phyloP scores from a whole-genome alignment of 2,329 filamentous ascomycete genomes.

The Monascus ruber region DNA sequence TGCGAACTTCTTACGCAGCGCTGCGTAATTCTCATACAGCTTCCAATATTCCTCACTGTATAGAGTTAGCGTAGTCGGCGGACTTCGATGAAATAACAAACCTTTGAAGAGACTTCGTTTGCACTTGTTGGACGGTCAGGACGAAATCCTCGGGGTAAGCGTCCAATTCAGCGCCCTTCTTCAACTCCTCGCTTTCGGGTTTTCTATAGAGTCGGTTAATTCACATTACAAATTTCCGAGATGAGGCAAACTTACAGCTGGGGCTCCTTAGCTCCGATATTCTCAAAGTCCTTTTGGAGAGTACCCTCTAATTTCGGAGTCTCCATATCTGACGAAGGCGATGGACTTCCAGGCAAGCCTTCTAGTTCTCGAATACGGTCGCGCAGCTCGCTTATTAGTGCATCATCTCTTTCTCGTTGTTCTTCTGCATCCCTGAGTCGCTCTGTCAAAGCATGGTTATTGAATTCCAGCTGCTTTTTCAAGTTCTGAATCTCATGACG shows the following conservation, averaged over 20 bases:
- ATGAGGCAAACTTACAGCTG: slow-evolving; percentile 22
- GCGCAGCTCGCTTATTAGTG: slow-evolving; percentile 30
- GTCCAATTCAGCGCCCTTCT: slow-evolving; percentile 23
- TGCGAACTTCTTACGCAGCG: slow-evolving; percentile 25
- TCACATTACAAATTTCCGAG: slow-evolving; percentile 9
- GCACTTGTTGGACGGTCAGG: slow-evolving; percentile 20
- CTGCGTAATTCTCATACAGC: slow-evolving; percentile 28
- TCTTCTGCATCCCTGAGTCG: slow-evolving; percentile 33
- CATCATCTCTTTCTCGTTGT: slow-evolving; percentile 31
- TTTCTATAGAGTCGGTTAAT: slow-evolving; percentile 15
- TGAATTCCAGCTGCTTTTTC: slow-evolving; percentile 38
- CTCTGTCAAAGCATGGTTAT: slow-evolving; percentile 37
- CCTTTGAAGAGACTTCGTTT: slow-evolving; percentile 26
- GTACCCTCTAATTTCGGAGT: slow-evolving; percentile 30
- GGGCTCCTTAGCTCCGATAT: slow-evolving; percentile 27
- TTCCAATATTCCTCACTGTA: slow-evolving; percentile 30
- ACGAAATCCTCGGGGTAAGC: slow-evolving; percentile 24
- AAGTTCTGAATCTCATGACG: slow-evolving; percentile 36
- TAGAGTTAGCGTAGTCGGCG: slow-evolving; percentile 6
- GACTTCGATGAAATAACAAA: slow-evolving; percentile 5
- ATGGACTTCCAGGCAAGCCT: slow-evolving; percentile 27
- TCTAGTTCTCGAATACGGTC: slow-evolving; percentile 33
- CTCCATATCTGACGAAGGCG: slow-evolving; percentile 24
- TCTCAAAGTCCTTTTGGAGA: slow-evolving; percentile 32
- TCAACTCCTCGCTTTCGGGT: slow-evolving; percentile 30